Conservation (phyloP, 169 alveolate genomes). For the Toxoplasma gondii region DNA sequence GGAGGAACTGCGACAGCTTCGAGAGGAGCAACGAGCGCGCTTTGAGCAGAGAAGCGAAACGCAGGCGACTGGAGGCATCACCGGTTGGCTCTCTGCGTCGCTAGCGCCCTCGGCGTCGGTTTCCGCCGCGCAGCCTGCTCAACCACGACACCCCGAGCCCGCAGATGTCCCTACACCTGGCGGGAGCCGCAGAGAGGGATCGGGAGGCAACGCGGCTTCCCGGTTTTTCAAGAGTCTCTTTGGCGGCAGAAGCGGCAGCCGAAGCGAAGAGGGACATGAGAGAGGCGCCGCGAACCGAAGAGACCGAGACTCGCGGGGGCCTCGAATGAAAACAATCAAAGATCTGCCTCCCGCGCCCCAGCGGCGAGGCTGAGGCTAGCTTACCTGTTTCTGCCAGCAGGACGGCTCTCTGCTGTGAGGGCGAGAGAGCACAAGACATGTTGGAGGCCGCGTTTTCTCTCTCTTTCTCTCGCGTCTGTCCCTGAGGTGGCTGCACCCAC, state of each 20-base stretch:
- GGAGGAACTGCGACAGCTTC: slow-evolving; percentile 26
- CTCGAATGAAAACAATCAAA: slow-evolving; percentile 22
- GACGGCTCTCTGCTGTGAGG: not conserved
- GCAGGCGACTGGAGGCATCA: not conserved
- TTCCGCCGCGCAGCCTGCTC: not conserved
- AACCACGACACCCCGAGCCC: not conserved
- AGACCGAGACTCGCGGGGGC: not conserved
- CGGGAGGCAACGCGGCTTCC: not conserved
- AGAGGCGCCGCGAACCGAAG: not conserved
- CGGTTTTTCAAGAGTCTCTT: not conserved
- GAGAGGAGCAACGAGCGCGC: slow-evolving; percentile 22
- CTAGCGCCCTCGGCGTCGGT: not conserved
- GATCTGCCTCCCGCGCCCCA: slow-evolving; percentile 9
- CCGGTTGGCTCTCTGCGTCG: not conserved
- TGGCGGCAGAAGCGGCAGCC: not conserved
- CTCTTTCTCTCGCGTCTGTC: too few relatives aligned
- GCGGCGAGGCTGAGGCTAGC: slow-evolving; percentile 6
- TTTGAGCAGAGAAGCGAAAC: not conserved
- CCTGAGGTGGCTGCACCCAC: not conserved
- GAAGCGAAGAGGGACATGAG: not conserved
- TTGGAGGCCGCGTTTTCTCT: too few relatives aligned
- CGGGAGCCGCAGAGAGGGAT: not conserved
- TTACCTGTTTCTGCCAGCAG: not conserved
- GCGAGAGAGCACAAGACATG: too few relatives aligned
- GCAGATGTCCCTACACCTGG: not conserved